Base-by-base conservation (phyloP, 768 basidiomycete genomes). In the Boletellus ananiceps region DNA sequence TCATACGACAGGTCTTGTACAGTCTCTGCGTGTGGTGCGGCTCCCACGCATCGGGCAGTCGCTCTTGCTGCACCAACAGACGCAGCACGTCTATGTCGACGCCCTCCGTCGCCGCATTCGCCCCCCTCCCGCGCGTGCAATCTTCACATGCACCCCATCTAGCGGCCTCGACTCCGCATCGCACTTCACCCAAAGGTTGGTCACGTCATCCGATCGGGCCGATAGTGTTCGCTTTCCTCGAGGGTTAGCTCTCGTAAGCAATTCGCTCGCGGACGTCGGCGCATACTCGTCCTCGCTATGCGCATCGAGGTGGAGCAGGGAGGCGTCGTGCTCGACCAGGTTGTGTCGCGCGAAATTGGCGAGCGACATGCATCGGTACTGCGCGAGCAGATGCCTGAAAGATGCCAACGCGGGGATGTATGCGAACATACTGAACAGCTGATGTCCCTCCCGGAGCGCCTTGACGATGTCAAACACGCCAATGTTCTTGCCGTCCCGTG, bases 321-420 rank as follows among this genome's bases (percentile, higher is more conserved):
- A 79, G 14, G 82, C 82, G 47, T 84, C 70, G 58, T 84, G 82
- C 49, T 83, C 82, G 45, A 84, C 69, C 0, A 62, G 55, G 44
- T 70, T 69, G 58, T 83, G 82, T 31, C 70, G 70, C 0, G 76
- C 77, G 18, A 81, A 62, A 52, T 74, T 68, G 9, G 62, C 59
- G 15, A 69, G 67, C 21, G 78, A 57, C 47, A 70, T 56, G 1
- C 46, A 46, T 32, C 71, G 71, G 40, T 46, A 66, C 43, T 68
- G 60, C 7, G 67, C 66, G 18, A 82, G 66, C 19, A 81, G 54
- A n/a, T n/a, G n/a, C n/a, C n/a, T n/a, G n/a, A 36, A 75, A 14
- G 55, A 76, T 70, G 0, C 76, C 75, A 76, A 69, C 8, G 75
- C 59, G 14, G 84, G 73, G 57, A 83, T 54, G 36, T 66, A 58